phyloP scores from a whole-genome alignment of 1,139 yeast genomes.

The Hyphopichia buzzinii region DNA sequence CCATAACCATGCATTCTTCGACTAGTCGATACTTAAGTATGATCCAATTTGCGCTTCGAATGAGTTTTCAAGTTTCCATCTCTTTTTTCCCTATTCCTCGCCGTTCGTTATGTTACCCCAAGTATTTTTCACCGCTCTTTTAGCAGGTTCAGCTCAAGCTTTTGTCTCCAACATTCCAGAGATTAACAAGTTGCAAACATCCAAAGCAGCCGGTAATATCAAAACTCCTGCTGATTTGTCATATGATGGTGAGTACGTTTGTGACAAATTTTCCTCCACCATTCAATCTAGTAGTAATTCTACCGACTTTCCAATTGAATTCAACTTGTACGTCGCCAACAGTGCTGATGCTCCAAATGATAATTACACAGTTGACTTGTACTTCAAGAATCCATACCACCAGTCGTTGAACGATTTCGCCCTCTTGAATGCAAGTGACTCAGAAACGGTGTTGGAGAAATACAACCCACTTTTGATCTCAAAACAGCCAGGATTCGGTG shows the following conservation, averaged over 20 bases:
- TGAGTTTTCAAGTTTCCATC: too few relatives aligned
- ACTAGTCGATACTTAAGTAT: too few relatives aligned
- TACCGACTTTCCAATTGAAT: constrained; percentile 15
- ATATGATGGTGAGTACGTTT: constrained; percentile 16
- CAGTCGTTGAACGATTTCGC: constrained; percentile 12
- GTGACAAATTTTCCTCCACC: constrained; percentile 17
- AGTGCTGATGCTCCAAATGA: constrained; percentile 11
- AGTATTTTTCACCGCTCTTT: constrained; percentile 4
- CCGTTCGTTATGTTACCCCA: constrained; percentile 4
- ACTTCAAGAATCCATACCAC: constrained; percentile 16
- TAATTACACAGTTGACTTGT: constrained; percentile 18
- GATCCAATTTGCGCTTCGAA: too few relatives aligned
- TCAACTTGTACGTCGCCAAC: constrained; percentile 16
- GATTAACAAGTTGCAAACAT: constrained; percentile 6
- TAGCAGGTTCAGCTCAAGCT: constrained; percentile 6
- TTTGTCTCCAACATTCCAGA: constrained; percentile 12
- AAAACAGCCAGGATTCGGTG: constrained; percentile 16
- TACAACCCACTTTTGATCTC: constrained; percentile 18
- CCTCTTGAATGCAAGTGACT: constrained; percentile 15
- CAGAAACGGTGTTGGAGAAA: constrained; percentile 10
- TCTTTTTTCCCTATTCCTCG: too few relatives aligned
- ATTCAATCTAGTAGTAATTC: constrained; percentile 15
- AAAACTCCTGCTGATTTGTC: constrained; percentile 13
- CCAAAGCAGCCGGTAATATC: constrained; percentile 6
- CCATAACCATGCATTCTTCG: too few relatives aligned